Conservation (phyloP, 192 early-diverging fungal species). For the Pilaira anomala region DNA sequence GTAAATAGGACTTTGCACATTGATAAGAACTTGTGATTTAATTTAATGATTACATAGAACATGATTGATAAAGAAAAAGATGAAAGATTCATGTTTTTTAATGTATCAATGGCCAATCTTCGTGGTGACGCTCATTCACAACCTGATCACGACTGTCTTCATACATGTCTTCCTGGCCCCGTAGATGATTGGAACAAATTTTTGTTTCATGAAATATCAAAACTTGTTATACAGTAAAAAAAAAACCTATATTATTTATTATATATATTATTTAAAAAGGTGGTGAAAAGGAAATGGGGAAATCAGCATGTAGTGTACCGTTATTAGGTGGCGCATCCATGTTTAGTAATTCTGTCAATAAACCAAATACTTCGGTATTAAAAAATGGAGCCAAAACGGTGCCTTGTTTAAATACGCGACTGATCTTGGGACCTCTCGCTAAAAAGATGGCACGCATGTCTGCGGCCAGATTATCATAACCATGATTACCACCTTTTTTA, state of each 20-base stretch:
- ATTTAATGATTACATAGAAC: constrained; percentile 8
- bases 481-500: constrained; percentile 66
- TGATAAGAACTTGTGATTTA: not conserved
- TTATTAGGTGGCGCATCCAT: constrained; percentile 69
- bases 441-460: constrained; percentile 88
- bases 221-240: not conserved
- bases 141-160: constrained; percentile 34
- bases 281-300: not conserved
- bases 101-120: constrained; percentile 29
- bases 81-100: constrained; percentile 15
- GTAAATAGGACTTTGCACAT: not conserved
- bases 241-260: not conserved
- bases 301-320: constrained; percentile 45
- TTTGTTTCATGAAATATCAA: constrained; percentile 31
- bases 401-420: constrained; percentile 13
- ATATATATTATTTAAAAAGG: constrained; percentile 2
- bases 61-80: constrained; percentile 23
- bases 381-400: constrained; percentile 49
- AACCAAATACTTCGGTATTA: constrained; percentile 72
- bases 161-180: constrained; percentile 36
- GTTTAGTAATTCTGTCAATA: constrained; percentile 57
- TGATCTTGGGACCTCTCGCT: constrained; percentile 61
- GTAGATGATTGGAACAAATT: constrained; percentile 37
- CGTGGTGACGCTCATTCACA: constrained; percentile 33
- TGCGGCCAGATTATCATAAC: constrained; percentile 71